Percentiles rank a stretch among this genome's conserved stretches.
Conservation (phyloP, 148 eudicot genomes). For the Silene uniflora region DNA sequence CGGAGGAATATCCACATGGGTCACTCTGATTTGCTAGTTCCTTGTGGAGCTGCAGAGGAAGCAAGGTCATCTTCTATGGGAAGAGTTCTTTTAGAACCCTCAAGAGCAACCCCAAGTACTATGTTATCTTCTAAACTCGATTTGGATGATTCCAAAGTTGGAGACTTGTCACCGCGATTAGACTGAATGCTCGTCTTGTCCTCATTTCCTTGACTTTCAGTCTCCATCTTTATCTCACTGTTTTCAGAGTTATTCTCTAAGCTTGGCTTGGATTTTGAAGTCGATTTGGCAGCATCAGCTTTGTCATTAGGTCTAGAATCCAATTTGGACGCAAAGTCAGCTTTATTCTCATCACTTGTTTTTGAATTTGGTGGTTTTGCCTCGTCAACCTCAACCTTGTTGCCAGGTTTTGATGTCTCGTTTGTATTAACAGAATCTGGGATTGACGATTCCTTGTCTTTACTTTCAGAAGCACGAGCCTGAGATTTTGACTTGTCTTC, state of each 20-base stretch:
- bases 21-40: slow-evolving; percentile 50
- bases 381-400: slow-evolving; percentile 30
- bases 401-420: slow-evolving; percentile 36
- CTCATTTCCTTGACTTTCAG: slow-evolving; percentile 5
- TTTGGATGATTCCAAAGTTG: slow-evolving; percentile 29
- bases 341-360: slow-evolving; percentile 25
- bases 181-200: slow-evolving; percentile 25
- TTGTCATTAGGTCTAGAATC: slow-evolving; percentile 32
- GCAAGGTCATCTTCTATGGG: slow-evolving; percentile 72
- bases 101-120: slow-evolving; percentile 91
- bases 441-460: slow-evolving; percentile 26
- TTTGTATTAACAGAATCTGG: slow-evolving; percentile 33
- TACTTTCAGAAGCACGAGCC: slow-evolving; percentile 43
- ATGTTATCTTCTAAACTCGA: slow-evolving; percentile 75
- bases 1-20: slow-evolving; percentile 34
- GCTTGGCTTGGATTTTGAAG: slow-evolving; percentile 24
- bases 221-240: not conserved
- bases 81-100: slow-evolving; percentile 89
- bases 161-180: slow-evolving; percentile 36
- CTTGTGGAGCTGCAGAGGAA: slow-evolving; percentile 35
- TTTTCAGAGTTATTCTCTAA: slow-evolving; percentile 10
- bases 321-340: slow-evolving; percentile 24
- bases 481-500: slow-evolving; percentile 66
- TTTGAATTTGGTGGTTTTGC: slow-evolving; percentile 35
- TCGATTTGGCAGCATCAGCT: slow-evolving; percentile 20